Percentiles rank a stretch among this genome's conserved stretches.
Evolutionary conservation across 495 filamentous ascomycete genomes (phyloP).

Genomic region (Daldinia decipiens): DNA sequence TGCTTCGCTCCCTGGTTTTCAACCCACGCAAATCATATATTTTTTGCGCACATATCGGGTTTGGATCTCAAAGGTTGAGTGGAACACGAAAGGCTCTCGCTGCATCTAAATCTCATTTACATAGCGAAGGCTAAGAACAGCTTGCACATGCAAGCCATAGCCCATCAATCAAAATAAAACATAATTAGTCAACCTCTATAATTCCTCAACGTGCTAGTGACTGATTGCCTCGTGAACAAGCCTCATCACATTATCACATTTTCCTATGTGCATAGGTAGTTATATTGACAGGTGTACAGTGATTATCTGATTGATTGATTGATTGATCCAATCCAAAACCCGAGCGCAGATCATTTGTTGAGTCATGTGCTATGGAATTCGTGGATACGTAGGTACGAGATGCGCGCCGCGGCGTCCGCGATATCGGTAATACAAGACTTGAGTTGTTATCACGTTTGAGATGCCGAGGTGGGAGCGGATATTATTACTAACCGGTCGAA

Average conservation of each 20-base stretch:
- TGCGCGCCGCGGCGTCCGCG: conserved; percentile 24
- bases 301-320: conserved; percentile 16
- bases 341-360: neutral
- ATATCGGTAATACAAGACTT: conserved; percentile 36
- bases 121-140: conserved; percentile 31
- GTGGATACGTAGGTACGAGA: conserved; percentile 12
- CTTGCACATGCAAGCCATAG: conserved; percentile 25
- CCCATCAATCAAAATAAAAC: conserved; percentile 31
- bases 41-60: conserved; percentile 16
- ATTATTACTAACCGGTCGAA: conserved; percentile 26
- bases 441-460: conserved; percentile 23
- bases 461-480: conserved; percentile 34
- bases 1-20: conserved; percentile 45
- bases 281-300: neutral
- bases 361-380: conserved; percentile 35
- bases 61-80: conserved; percentile 41
- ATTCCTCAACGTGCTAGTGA: neutral
- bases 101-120: conserved; percentile 38
- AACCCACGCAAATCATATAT: conserved; percentile 21
- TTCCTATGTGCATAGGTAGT: neutral
- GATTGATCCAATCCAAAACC: conserved; percentile 16
- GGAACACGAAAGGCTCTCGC: conserved; percentile 34
- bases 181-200: conserved; percentile 36
- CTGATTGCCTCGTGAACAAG: conserved; percentile 19
- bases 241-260: conserved; percentile 16